Evolutionary conservation across 192 early-diverging fungal species (phyloP).

Genomic region (Rhizoclosmatium sp.): DNA sequence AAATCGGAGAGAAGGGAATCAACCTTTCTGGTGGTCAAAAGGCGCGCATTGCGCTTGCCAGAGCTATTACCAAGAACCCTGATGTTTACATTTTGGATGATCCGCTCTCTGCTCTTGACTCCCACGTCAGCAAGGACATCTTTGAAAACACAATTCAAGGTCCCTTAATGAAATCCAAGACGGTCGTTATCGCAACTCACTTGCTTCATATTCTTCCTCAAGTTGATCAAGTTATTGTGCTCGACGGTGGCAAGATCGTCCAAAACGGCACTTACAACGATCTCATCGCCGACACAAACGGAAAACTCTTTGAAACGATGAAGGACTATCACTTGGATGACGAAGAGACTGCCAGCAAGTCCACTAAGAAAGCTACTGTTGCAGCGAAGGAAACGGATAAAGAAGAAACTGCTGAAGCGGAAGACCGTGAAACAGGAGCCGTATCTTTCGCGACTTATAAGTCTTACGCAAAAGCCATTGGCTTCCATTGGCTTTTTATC

Average conservation of each 20-base stretch:
- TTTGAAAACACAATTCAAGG: constrained; percentile 71
- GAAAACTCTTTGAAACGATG: constrained; percentile 31
- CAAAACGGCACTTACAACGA: constrained; percentile 48
- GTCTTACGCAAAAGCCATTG: constrained; percentile 17
- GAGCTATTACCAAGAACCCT: constrained; percentile 64
- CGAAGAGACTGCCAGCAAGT: neutral
- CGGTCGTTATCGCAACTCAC: constrained; percentile 51
- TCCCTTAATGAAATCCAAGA: constrained; percentile 24
- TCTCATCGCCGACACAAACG: constrained; percentile 35
- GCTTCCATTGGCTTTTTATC: neutral
- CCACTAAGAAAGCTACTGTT: neutral
- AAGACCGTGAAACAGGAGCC: constrained; percentile 29
- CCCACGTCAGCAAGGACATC: constrained; percentile 61
- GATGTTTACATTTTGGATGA: constrained; percentile 79
- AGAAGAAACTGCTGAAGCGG: constrained; percentile 5
- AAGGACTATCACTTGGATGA: constrained; percentile 44
- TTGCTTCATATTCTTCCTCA: constrained; percentile 43
- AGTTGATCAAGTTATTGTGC: constrained; percentile 43
- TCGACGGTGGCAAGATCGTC: constrained; percentile 43
- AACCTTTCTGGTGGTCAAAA: constrained; percentile 95
- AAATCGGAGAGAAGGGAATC: constrained; percentile 91
- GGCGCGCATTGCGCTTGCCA: constrained; percentile 66
- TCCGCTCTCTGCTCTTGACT: constrained; percentile 53
- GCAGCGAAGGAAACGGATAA: neutral
- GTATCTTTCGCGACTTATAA: constrained; percentile 28